These are phyloP conservation scores for Pinus tabuliformis DNA, from an alignment of 75 land plant species.

Conservation along the genomic window DNA sequence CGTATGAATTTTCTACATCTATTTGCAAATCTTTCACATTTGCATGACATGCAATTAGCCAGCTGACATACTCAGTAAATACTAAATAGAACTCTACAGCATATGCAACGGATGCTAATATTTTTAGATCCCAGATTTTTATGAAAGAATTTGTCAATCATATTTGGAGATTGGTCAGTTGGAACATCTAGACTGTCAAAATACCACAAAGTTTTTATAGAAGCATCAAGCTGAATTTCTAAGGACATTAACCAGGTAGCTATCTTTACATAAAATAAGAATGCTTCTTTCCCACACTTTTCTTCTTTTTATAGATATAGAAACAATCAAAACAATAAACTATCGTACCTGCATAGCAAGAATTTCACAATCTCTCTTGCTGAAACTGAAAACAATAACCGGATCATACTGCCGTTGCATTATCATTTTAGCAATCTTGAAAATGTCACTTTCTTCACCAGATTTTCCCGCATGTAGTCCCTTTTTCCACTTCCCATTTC, in stretches of 20 bases:
- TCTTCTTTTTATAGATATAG: background rate
- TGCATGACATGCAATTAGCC: background rate
- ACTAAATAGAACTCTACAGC: background rate
- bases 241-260: background rate
- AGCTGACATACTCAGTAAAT: background rate
- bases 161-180: background rate
- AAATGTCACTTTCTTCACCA: conserved; percentile 91
- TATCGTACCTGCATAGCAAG: conserved; percentile 87
- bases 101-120: background rate
- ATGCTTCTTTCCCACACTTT: background rate
- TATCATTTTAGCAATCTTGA: conserved; percentile 98
- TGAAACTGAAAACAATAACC: conserved; percentile 97
- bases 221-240: background rate
- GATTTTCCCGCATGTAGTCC: conserved; percentile 37
- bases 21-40: background rate
- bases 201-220: background rate
- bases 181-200: background rate
- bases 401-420: conserved; percentile 94
- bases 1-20: too few relatives aligned
- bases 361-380: conserved; percentile 97
- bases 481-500: conserved; percentile 79
- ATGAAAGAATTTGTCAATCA: background rate
- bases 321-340: background rate
- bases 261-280: conserved; percentile 2
- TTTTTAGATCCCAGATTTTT: background rate